Conservation (phyloP, 148 eudicot species). For the Rhododendron henanense region DNA sequence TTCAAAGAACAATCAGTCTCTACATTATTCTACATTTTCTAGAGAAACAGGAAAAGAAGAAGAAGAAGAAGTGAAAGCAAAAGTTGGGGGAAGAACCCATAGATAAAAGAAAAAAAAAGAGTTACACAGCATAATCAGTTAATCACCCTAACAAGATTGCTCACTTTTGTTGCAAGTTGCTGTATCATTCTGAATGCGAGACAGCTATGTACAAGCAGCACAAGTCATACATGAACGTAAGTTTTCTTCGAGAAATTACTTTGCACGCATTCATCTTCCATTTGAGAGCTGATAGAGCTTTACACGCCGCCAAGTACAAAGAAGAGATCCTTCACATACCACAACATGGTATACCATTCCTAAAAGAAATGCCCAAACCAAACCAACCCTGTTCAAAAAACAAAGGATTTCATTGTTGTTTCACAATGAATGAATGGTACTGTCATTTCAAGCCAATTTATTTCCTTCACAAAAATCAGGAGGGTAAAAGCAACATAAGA, state of each 20-base stretch:
- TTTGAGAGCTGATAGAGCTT: neutral
- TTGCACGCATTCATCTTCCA: neutral
- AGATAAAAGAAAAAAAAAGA: neutral
- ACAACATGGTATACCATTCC: neutral
- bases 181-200: neutral
- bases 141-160: neutral
- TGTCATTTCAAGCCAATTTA: neutral
- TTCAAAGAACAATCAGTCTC: neutral
- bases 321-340: neutral
- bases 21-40: neutral
- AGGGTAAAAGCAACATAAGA: neutral
- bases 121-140: neutral
- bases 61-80: neutral
- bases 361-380: neutral
- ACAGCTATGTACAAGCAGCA: neutral
- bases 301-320: neutral
- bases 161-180: neutral
- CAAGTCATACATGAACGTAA: neutral
- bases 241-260: neutral
- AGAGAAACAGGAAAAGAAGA: neutral
- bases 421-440: neutral
- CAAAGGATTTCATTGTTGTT: neutral
- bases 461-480: neutral
- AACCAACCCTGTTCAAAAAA: neutral
- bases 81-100: neutral